Base-by-base conservation (phyloP, 2,329 filamentous ascomycete genomes). In the Calonectria henricotiae region DNA sequence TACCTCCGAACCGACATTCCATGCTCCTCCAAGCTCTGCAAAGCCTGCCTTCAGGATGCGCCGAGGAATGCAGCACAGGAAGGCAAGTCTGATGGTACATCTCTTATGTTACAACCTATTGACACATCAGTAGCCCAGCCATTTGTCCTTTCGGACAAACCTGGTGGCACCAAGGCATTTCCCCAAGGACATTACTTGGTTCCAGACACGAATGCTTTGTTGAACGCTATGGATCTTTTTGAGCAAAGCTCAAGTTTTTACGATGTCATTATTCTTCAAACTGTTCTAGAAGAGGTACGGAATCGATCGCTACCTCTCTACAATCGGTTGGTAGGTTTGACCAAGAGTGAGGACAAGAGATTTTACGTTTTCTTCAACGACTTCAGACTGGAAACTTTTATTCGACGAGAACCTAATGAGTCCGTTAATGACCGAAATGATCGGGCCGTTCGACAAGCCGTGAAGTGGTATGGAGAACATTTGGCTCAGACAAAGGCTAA, bases 291-390 rank as follows among this genome's bases (percentile, higher is more conserved):
- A 83, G 96, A 99, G 85, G 89, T 99, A 70, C 94, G 95, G 80
- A 98, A 98, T 81, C 91, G 95, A 76, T 98, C 96, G 13, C 84
- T 98, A 71, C 96, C 96, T 47, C 89, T 99, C 43, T 99, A 98
- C 85, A 98, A 98, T 82, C 93, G 96, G 44, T 86, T 99, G 61
- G 90, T 98, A 75, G 91, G 93, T 25, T 86, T 99, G 73, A 97
- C 95, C 44, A 97, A 96, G 83, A 98, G 96, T 79, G 95, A 98
- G 77, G 95, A 97, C 74, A 99, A 99, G 86, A 91, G 96, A 65
- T 98, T 98, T 81, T 98, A 98, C 79, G 94, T 99, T 63, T 99
- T 99, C 82, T 98, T 98, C 89, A 99, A 99, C 82, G 96, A 99
- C 78, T 99, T 99, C 80, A 90, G 96, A 62, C 86, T 95, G 44